Evolutionary conservation across 2,329 filamentous ascomycete species (phyloP), one percentile per base, ranked within the genome.

Genomic region (Phialemonium atrogriseum): DNA sequence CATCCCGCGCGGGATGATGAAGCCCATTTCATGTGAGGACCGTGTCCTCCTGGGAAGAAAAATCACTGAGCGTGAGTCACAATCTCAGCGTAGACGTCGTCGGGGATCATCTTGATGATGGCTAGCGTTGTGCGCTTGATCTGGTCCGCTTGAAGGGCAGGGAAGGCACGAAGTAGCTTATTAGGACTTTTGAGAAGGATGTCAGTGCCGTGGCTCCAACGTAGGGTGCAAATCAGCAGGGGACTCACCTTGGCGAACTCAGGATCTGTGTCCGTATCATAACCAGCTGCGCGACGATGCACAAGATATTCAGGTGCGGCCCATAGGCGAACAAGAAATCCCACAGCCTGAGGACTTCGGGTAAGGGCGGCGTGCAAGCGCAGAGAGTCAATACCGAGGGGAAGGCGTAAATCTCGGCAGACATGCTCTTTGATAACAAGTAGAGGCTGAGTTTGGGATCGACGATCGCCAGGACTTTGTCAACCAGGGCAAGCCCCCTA

Each of bases 321-420:
- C 91, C 91, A 46, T 95, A 98, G 0, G 91, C 89, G 50, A 98
- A 94, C 14, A 98, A 60, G 47, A 98, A 98, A 55, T 98, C 91
- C 91, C 91, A 98, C 3, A 98, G 70, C 40, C 84, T 76, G 34
- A 98, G 60, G 1, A 98, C 91, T 58, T 98, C 89, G 0, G 89
- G 89, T 33, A 98, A 59, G 3, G 91, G 91, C 11, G 91, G 91
- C 11, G 91, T 98, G 56, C 91, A 96, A 16, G 91, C 91, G 51
- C 87, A 95, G 30, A 98, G 71, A 0, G 91, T 98, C 41, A 96
- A 66, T 1, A 98, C 91, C 2, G 85, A 93, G 2, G 91, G 86
- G 49, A 98, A 98, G 3, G 89, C 91, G 54, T 96, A 98, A 34
- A 98, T 83, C 61, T 94, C 85, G 3, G 91, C 91, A 39, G 86